These are phyloP conservation scores for Coprinopsis cinerea DNA, from an alignment of 768 basidiomycete species.

Conservation along the genomic window DNA sequence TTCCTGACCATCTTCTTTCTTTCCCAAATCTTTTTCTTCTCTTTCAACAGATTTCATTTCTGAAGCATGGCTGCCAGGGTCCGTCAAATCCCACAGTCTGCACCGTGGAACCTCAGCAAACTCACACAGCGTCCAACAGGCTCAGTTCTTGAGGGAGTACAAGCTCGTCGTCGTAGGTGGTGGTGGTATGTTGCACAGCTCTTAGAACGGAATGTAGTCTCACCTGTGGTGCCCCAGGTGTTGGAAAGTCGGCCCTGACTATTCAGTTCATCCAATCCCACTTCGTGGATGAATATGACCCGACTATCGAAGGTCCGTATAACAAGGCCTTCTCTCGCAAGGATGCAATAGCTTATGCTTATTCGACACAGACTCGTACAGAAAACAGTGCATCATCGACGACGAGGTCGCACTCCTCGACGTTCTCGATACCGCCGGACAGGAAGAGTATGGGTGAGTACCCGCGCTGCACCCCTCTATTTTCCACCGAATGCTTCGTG, in stretches of 20 bases:
- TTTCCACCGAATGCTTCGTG: too few relatives aligned
- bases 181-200: constrained; percentile 53
- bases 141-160: constrained; percentile 92
- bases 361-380: constrained; percentile 71
- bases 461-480: too few relatives aligned
- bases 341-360: constrained; percentile 5
- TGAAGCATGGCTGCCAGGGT: constrained; percentile 35
- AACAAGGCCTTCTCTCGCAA: constrained; percentile 1
- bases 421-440: constrained; percentile 95
- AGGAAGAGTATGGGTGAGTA: constrained; percentile 94
- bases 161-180: constrained; percentile 98
- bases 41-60: constrained; percentile 3
- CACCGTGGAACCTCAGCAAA: constrained; percentile 2
- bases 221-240: constrained; percentile 26
- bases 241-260: constrained; percentile 80
- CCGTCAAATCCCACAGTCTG: constrained; percentile 11
- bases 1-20: not conserved
- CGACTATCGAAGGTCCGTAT: constrained; percentile 82
- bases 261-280: constrained; percentile 98
- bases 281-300: constrained; percentile 91
- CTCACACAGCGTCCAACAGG: constrained; percentile 35
- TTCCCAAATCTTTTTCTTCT: not conserved
- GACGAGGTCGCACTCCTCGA: constrained; percentile 98
- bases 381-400: constrained; percentile 96
- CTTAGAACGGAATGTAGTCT: not conserved